Percentiles rank a stretch among this genome's conserved stretches.
Conservation (phyloP, 441 rosid species). For the Populus hybrid region DNA sequence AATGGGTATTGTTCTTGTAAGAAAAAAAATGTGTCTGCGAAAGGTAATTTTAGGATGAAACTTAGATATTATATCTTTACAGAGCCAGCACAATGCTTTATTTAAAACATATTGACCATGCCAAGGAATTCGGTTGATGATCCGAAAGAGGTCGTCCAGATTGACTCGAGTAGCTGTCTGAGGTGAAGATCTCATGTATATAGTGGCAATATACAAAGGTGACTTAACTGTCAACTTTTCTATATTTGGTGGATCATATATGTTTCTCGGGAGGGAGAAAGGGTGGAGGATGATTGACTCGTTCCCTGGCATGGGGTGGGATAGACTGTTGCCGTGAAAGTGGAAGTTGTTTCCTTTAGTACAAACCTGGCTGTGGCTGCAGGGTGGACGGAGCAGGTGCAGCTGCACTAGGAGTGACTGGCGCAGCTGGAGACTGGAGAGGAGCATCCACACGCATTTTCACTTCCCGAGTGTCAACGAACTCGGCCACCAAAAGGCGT, state of each 20-base stretch:
- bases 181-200: too few relatives aligned
- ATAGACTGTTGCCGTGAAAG: constrained; percentile 57
- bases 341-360: constrained; percentile 55
- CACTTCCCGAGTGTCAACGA: constrained; percentile 79
- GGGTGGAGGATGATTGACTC: constrained; percentile 56
- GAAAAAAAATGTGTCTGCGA: not conserved
- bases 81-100: not conserved
- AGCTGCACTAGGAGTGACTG: constrained; percentile 30
- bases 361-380: constrained; percentile 50
- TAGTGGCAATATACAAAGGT: not conserved
- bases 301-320: constrained; percentile 46
- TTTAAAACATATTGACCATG: not conserved
- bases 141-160: constrained; percentile 81
- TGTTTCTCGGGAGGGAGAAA: constrained; percentile 55
- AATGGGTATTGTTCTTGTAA: not conserved
- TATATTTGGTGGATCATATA: constrained; percentile 50
- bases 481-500: constrained; percentile 51
- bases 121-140: not conserved
- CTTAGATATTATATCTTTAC: not conserved
- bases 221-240: not conserved
- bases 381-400: constrained; percentile 26
- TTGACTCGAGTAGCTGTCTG: constrained; percentile 34
- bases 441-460: constrained; percentile 33
- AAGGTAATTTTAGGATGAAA: not conserved
- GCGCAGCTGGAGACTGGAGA: not conserved